These are phyloP conservation scores for Mycena capillaripes DNA, from an alignment of 768 basidiomycete species.

Conservation along the genomic window DNA sequence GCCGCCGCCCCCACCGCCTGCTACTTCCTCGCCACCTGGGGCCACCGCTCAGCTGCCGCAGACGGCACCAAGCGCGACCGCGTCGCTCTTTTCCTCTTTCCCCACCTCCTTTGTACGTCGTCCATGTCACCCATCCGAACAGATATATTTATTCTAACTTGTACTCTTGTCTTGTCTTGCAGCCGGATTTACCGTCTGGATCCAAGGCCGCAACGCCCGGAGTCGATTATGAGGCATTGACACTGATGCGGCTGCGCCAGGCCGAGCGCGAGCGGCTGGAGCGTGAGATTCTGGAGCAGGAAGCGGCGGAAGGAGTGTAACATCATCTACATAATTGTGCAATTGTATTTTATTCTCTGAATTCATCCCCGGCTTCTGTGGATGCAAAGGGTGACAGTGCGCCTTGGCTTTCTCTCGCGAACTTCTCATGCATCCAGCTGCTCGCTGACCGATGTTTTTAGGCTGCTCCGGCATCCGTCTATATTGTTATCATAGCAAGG, in stretches of 20 bases:
- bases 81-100: conserved; percentile 71
- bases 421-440: no score
- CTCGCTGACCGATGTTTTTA: no score
- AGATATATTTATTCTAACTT: no score
- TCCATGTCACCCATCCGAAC: no score
- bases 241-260: conserved; percentile 84
- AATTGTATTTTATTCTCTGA: background rate
- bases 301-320: conserved; percentile 57
- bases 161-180: no score
- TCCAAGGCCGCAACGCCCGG: conserved; percentile 51
- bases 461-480: no score
- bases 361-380: no score
- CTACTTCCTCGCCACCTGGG: conserved; percentile 24
- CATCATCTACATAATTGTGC: background rate
- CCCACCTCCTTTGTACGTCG: conserved; percentile 67
- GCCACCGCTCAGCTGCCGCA: conserved; percentile 48
- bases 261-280: conserved; percentile 85
- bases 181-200: conserved; percentile 48
- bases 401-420: no score
- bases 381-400: no score
- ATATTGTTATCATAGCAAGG: no score
- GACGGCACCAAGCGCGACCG: conserved; percentile 42
- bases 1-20: conserved; percentile 34
- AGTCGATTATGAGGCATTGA: conserved; percentile 85
- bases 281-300: conserved; percentile 80